These are phyloP conservation scores for Phytophthora macrochlamydospora DNA, from an alignment of 352 stramenopile species.

Conservation along the genomic window DNA sequence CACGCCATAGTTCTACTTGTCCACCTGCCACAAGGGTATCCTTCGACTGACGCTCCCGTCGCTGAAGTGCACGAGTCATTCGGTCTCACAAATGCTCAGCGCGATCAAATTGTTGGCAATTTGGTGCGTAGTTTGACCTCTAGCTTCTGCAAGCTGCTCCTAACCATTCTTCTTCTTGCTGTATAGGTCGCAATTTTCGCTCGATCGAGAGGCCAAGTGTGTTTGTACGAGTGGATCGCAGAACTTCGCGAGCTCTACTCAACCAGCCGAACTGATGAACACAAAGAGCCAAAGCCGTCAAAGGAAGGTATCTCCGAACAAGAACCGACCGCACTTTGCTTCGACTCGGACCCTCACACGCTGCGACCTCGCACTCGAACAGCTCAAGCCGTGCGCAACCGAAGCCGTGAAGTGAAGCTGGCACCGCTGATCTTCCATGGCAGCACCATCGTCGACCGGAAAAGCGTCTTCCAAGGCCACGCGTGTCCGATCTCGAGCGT, in stretches of 20 bases:
- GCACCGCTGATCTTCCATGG: conserved; percentile 61
- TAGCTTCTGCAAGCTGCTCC: neutral
- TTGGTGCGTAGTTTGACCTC: conserved; percentile 29
- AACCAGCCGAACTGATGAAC: conserved; percentile 13
- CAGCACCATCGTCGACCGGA: conserved; percentile 62
- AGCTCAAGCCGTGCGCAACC: conserved; percentile 48
- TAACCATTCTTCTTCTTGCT: neutral
- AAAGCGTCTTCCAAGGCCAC: conserved; percentile 73
- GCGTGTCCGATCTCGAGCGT: conserved; percentile 49
- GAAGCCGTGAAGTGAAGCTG: conserved; percentile 39
- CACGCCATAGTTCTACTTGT: conserved; percentile 64
- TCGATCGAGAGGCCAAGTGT: conserved; percentile 64
- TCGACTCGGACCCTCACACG: conserved; percentile 51
- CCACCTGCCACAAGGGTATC: conserved; percentile 62
- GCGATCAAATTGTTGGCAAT: conserved; percentile 56
- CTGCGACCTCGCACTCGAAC: conserved; percentile 54
- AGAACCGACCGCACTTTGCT: neutral
- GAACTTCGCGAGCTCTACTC: conserved; percentile 64
- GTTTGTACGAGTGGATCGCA: conserved; percentile 80
- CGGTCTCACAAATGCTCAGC: conserved; percentile 58
- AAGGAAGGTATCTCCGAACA: neutral
- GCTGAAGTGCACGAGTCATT: conserved; percentile 70
- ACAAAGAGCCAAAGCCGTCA: neutral
- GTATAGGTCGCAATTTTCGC: conserved; percentile 48
- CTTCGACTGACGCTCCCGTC: conserved; percentile 52